Conservation (phyloP, 2,329 filamentous ascomycete genomes). For the Gaeumannomyces sp. region DNA sequence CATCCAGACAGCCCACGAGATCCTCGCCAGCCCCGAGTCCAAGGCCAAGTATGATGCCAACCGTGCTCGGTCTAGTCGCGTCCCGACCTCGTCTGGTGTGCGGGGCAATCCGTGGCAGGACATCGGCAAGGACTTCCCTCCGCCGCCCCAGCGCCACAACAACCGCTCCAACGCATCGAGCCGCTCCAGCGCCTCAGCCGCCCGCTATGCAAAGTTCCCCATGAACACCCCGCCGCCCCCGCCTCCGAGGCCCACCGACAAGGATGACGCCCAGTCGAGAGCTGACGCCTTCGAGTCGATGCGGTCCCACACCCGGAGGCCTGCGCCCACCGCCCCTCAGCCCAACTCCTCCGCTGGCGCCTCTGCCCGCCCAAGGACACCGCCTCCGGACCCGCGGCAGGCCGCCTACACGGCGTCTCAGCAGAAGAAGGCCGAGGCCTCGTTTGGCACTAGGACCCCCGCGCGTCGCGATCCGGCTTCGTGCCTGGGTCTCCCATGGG, state of each 20-base stretch:
- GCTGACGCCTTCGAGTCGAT: conserved; percentile 32
- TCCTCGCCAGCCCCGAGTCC: conserved; percentile 48
- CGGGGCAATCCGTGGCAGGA: conserved; percentile 52
- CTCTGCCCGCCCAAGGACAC: conserved; percentile 15
- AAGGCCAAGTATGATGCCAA: conserved; percentile 49
- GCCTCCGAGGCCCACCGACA: conserved; percentile 14
- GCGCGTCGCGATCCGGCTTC: conserved; percentile 36
- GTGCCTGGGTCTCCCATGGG: conserved; percentile 42
- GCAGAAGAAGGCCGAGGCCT: conserved; percentile 46
- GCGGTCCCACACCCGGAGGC: conserved; percentile 18
- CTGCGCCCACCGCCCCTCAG: conserved; percentile 17
- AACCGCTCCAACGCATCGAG: conserved; percentile 12
- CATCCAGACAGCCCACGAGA: conserved; percentile 80
- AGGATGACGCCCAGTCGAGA: conserved; percentile 16
- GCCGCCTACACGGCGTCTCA: conserved; percentile 44
- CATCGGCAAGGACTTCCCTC: conserved; percentile 41
- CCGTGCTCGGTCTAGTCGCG: conserved; percentile 32
- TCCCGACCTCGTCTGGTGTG: conserved; percentile 46
- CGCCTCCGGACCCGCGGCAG: conserved; percentile 20
- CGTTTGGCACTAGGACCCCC: conserved; percentile 40
- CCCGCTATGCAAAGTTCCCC: conserved; percentile 19
- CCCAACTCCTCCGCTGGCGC: not conserved
- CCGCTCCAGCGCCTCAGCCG: conserved; percentile 18
- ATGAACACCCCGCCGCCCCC: conserved; percentile 15
- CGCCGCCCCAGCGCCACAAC: conserved; percentile 29